These are phyloP conservation scores for Wallacemonas collosoma DNA, from an alignment of 208 protist species.

Conservation along the genomic window DNA sequence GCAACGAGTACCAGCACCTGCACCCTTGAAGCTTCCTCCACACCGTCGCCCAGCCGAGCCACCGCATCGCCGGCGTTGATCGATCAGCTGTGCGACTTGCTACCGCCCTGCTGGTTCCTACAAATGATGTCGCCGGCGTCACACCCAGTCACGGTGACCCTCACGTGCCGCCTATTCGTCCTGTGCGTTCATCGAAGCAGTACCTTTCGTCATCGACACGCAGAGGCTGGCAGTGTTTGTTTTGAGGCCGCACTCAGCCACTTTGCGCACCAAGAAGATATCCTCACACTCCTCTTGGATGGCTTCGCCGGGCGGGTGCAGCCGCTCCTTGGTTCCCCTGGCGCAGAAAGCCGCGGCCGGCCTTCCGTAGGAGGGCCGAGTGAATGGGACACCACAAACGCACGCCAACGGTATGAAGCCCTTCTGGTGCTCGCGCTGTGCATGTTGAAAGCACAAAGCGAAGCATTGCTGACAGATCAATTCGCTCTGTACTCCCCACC, in stretches of 20 bases:
- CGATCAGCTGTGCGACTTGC: constrained; percentile 26
- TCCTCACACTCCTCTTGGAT: constrained; percentile 49
- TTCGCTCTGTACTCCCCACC: background rate
- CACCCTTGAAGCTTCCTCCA: background rate
- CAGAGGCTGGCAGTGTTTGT: constrained; percentile 18
- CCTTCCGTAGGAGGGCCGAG: background rate
- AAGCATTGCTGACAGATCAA: constrained; percentile 29
- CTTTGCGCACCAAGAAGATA: constrained; percentile 57
- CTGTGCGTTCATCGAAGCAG: constrained; percentile 45
- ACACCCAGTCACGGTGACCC: constrained; percentile 51
- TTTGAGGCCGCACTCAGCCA: constrained; percentile 37
- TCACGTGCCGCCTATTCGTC: constrained; percentile 59
- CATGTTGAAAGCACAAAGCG: constrained; percentile 35
- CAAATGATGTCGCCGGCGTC: constrained; percentile 39
- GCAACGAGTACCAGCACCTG: background rate
- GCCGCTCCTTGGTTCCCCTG: constrained; percentile 18
- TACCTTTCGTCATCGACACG: constrained; percentile 37
- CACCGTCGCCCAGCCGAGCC: background rate
- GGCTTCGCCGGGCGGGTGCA: constrained; percentile 46
- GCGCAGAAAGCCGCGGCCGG: background rate
- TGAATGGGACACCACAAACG: background rate
- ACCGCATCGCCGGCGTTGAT: background rate
- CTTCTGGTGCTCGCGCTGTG: constrained; percentile 32
- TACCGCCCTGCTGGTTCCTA: constrained; percentile 62
- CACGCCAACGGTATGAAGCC: background rate